phyloP scores from a whole-genome alignment of 306 rosid species.

The Cucurbita moschata region DNA sequence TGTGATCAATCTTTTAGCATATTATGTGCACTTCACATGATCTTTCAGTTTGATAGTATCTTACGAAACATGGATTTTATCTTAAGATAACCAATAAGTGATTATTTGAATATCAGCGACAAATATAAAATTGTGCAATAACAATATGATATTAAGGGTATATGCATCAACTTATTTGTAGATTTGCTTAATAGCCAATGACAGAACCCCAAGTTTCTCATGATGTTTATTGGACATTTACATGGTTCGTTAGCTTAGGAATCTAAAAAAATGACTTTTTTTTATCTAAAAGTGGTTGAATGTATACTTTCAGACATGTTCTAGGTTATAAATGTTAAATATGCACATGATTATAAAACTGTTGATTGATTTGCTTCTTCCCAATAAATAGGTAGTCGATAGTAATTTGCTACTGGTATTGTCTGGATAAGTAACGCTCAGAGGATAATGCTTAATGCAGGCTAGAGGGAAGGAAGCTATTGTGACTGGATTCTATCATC shows the following conservation, averaged over 20 bases:
- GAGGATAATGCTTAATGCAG: constrained; percentile 19
- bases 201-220: neutral
- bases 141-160: neutral
- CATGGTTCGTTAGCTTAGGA: neutral
- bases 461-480: constrained; percentile 86
- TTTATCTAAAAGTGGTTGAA: neutral
- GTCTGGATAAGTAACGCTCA: neutral
- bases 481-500: constrained; percentile 91
- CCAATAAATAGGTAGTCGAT: neutral
- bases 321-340: neutral
- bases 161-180: neutral
- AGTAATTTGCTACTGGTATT: neutral
- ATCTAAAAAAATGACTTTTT: neutral
- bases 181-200: neutral
- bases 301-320: neutral
- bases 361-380: neutral
- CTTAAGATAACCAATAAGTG: neutral
- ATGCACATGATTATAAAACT: neutral
- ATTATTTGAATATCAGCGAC: neutral
- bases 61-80: neutral
- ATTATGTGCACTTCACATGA: neutral
- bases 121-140: neutral
- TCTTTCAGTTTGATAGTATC: neutral
- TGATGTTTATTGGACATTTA: neutral
- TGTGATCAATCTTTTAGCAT: neutral